Conservation (phyloP, 768 basidiomycete genomes). For the Panus rudis region DNA sequence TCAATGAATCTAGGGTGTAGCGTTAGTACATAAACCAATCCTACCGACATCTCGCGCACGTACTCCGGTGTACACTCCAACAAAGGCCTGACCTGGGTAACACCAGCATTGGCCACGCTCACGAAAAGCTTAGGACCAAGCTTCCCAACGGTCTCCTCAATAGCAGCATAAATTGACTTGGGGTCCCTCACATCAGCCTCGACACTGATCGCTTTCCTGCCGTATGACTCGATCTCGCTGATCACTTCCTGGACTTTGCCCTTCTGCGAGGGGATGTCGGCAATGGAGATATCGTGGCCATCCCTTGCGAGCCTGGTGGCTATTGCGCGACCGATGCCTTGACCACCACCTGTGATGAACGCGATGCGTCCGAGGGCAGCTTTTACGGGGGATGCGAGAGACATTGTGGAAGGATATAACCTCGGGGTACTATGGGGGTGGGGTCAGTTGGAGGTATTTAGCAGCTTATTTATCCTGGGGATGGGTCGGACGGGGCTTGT, state of each 20-base stretch:
- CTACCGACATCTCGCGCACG: conserved; percentile 6
- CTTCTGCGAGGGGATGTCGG: conserved; percentile 30
- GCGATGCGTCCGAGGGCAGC: conserved; percentile 28
- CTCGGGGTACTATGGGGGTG: too few species aligned
- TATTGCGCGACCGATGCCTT: conserved; percentile 44
- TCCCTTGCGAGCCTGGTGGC: conserved; percentile 39
- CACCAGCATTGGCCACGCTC: conserved; percentile 27
- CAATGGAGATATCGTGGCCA: conserved; percentile 41
- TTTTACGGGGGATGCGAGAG: conserved; percentile 19
- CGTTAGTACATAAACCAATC: background rate
- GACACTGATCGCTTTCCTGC: conserved; percentile 21
- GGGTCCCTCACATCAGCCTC: conserved; percentile 22
- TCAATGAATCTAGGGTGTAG: conserved; percentile 18
- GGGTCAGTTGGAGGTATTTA: background rate
- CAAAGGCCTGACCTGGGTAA: conserved; percentile 23
- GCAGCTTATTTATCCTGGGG: background rate
- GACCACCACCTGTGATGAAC: conserved; percentile 37
- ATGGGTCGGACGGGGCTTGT: too few species aligned
- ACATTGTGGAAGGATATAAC: background rate
- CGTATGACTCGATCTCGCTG: conserved; percentile 24
- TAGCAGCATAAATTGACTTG: conserved; percentile 23
- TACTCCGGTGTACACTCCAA: conserved; percentile 25
- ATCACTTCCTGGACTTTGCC: conserved; percentile 18
- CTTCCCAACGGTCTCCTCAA: conserved; percentile 24
- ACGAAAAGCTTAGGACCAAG: conserved; percentile 24